Evolutionary conservation across 208 protist species (phyloP), one percentile per base, ranked within the genome.

Genomic region (Wallacemonas sp.): DNA sequence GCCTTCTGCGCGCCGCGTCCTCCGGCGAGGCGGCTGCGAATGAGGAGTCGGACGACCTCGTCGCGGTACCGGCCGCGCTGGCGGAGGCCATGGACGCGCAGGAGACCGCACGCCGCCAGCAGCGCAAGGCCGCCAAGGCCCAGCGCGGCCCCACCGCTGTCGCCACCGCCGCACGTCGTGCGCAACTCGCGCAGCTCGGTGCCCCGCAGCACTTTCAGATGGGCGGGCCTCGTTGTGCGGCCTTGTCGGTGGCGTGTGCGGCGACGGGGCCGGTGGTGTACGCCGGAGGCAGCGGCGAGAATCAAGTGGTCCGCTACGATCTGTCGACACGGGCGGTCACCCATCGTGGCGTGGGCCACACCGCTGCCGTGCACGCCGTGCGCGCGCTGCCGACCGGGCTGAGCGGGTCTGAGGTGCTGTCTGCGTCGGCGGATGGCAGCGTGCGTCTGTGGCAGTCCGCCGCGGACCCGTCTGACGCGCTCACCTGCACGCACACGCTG

Each of bases 361-460:
- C 77, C 26, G 71, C 75, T 28, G 61, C 78, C 3, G 81, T 94
- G 25, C 82, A 83, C 65, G 84, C 76, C n/a, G 66, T 85, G 29
- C 52, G 10, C n/a, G 52, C 52, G 31, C 20, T 59, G 31, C 18
- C 31, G 10, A 12, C 52, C 31, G 41, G 57, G 22, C 12, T n/a
- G 33, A 44, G 65, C 23, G 55, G 48, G 5, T 57, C 61, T 25
- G 76, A 96, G 23, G 95, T 99, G 28, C 52, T 99, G 1, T 98
- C 91, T 3, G 89, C 94, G 1, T 97, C 95, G 1, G 98, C 99
- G 64, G 99, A 99, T 76, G 81, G 97, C 57, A 99, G 98, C 23
- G 95, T 99, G 67, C 85, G 97, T 25, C 98, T 99, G 54, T 99
- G 98, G 98, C 90, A 84, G 49, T 45, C 41, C 49, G 50, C 70